Conservation (phyloP, 352 stramenopile genomes). For the Phytopythium mirpurense region DNA sequence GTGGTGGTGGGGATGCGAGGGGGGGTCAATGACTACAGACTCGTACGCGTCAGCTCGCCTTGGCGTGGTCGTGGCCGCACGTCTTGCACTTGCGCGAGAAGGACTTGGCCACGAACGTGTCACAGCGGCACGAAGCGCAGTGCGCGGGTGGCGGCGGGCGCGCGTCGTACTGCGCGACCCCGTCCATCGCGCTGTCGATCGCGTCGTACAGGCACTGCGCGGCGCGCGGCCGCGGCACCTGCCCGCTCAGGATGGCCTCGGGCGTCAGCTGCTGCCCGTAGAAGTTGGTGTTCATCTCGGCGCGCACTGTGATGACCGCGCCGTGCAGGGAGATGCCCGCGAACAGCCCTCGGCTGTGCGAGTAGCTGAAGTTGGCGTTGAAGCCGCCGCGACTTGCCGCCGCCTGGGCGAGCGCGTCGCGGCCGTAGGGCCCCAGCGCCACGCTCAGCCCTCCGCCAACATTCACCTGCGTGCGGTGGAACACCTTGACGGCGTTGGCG, state of each 20-base stretch:
- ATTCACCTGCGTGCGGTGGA: slow-evolving; percentile 78
- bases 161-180: slow-evolving; percentile 58
- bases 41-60: slow-evolving; percentile 14
- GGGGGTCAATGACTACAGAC: too few species aligned
- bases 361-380: slow-evolving; percentile 90
- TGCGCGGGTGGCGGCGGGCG: slow-evolving; percentile 2
- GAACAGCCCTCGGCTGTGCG: slow-evolving; percentile 86
- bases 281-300: slow-evolving; percentile 90
- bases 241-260: slow-evolving; percentile 35
- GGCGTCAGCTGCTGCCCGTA: slow-evolving; percentile 74
- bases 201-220: slow-evolving; percentile 54
- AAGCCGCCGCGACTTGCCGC: slow-evolving; percentile 38
- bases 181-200: slow-evolving; percentile 64
- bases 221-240: slow-evolving; percentile 32
- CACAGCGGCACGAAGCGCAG: slow-evolving; percentile 56
- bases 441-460: slow-evolving; percentile 85
- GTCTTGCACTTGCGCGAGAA: slow-evolving; percentile 81
- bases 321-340: slow-evolving; percentile 87
- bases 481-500: slow-evolving; percentile 76
- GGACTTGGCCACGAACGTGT: slow-evolving; percentile 49
- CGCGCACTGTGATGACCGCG: slow-evolving; percentile 76
- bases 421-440: slow-evolving; percentile 78
- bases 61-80: slow-evolving; percentile 55
- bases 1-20: too few species aligned
- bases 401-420: slow-evolving; percentile 56